Conservation (phyloP, 2,329 filamentous ascomycete genomes). For the Aspergillus texensis region DNA sequence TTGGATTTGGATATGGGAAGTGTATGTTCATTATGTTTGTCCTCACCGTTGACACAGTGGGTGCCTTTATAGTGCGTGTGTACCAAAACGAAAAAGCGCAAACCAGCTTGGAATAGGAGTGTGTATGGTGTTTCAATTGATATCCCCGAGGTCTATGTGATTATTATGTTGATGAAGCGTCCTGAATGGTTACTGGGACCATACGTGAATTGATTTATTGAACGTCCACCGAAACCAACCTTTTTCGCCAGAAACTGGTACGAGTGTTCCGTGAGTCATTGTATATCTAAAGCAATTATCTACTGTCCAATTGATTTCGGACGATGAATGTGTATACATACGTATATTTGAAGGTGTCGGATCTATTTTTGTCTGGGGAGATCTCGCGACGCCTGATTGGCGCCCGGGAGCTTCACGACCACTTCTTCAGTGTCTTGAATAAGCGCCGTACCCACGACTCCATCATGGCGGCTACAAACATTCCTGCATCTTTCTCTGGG, state of each 20-base stretch:
- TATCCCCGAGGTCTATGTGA: conserved; percentile 14
- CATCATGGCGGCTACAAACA: conserved; percentile 21
- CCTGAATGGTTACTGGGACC: neutral
- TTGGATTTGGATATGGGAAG: conserved; percentile 13
- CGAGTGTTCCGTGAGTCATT: neutral
- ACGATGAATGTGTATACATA: neutral
- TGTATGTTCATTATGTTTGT: conserved; percentile 10
- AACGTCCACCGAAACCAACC: neutral
- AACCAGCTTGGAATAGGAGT: conserved; percentile 11
- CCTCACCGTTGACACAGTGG: neutral
- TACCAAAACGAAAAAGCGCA: conserved; percentile 13
- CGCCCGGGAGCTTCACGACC: neutral
- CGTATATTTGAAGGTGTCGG: neutral
- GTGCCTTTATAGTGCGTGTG: conserved; percentile 11
- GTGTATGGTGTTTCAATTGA: conserved; percentile 14
- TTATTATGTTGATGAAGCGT: conserved; percentile 13
- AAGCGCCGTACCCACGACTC: conserved; percentile 11
- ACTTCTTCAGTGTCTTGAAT: conserved; percentile 13
- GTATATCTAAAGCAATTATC: neutral
- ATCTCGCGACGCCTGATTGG: conserved; percentile 12
- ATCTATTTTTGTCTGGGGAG: conserved; percentile 11
- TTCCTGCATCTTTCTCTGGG: conserved; percentile 6
- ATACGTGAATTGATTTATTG: neutral
- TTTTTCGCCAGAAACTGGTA: neutral
- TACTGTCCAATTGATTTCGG: neutral